These are phyloP conservation scores for Antitrichia curtipendula DNA, from an alignment of 225 moss, liverwort and hornwort species.

Conservation along the genomic window DNA sequence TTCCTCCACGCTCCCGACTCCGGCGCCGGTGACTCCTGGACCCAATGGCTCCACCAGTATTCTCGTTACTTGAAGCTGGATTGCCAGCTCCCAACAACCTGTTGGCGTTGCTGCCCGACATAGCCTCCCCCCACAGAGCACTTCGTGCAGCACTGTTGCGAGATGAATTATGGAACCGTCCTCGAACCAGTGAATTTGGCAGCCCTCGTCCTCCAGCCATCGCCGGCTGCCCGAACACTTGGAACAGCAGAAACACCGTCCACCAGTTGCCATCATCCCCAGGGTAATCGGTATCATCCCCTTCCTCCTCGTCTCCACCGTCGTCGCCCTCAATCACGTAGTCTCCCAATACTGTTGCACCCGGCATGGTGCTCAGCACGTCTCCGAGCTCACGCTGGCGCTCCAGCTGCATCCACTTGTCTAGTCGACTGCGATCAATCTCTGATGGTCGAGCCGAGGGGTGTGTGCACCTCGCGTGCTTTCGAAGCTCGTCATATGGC, in stretches of 20 bases:
- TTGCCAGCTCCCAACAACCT: slow-evolving; percentile 17
- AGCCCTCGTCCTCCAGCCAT: slow-evolving; percentile 56
- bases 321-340: slow-evolving; percentile 86
- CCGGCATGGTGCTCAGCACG: slow-evolving; percentile 92
- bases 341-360: slow-evolving; percentile 82
- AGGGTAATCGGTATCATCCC: slow-evolving; percentile 61
- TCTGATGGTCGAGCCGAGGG: slow-evolving; percentile 85
- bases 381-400: slow-evolving; percentile 98
- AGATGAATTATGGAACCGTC: slow-evolving; percentile 27
- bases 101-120: slow-evolving; percentile 42
- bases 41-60: slow-evolving; percentile 49
- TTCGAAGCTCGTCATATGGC: slow-evolving; percentile 88
- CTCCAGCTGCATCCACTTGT: slow-evolving; percentile 85
- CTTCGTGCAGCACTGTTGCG: slow-evolving; percentile 38
- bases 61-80: slow-evolving; percentile 37
- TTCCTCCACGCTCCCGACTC: slow-evolving; percentile 71
- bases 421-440: slow-evolving; percentile 78
- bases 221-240: slow-evolving; percentile 77
- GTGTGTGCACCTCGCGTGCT: slow-evolving; percentile 85
- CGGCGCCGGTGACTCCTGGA: slow-evolving; percentile 90
- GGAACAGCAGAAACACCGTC: slow-evolving; percentile 83
- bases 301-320: slow-evolving; percentile 78
- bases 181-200: slow-evolving; percentile 34
- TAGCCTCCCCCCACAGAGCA: slow-evolving; percentile 72
- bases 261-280: slow-evolving; percentile 95